A percentile compares a stretch with the other conserved stretches of the same genome.
Evolutionary conservation across 257 asterid genomes (phyloP).

Genomic region (Forsythia suspensa): DNA sequence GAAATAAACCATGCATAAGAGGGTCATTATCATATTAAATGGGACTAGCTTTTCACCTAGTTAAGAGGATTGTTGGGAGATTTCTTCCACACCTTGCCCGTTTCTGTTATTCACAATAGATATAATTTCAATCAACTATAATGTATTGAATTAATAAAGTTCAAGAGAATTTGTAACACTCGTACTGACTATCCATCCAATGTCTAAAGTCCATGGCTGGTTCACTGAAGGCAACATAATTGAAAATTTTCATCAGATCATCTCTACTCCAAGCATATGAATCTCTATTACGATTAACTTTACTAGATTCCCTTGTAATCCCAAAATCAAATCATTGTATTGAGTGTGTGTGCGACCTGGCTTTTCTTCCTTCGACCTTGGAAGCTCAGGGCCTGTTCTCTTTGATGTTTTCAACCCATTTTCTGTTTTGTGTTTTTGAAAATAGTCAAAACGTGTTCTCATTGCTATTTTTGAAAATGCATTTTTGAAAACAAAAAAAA

Average conservation of each 20-base stretch:
- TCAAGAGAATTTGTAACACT: constrained; percentile 5
- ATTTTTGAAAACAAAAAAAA: no score
- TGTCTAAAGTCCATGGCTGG: constrained; percentile 73
- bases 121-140: not conserved
- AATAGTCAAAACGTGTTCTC: no score
- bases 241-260: constrained; percentile 51
- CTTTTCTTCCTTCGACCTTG: constrained; percentile 49
- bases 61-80: constrained; percentile 91
- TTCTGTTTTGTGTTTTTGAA: no score
- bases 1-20: not conserved
- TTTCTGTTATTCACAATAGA: constrained; percentile 47
- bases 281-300: constrained; percentile 26
- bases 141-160: not conserved
- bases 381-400: no score
- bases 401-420: no score
- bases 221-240: constrained; percentile 53
- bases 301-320: no score
- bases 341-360: constrained; percentile 59
- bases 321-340: constrained; percentile 84
- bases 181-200: constrained; percentile 81
- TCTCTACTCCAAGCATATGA: constrained; percentile 25
- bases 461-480: no score
- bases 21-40: not conserved
- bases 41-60: constrained; percentile 42
- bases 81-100: constrained; percentile 80